A percentile compares a stretch with the other conserved stretches of the same genome.
Evolutionary conservation across 164 flowering plant genomes (phyloP).

Genomic region (Aristolochia fimbriata): DNA sequence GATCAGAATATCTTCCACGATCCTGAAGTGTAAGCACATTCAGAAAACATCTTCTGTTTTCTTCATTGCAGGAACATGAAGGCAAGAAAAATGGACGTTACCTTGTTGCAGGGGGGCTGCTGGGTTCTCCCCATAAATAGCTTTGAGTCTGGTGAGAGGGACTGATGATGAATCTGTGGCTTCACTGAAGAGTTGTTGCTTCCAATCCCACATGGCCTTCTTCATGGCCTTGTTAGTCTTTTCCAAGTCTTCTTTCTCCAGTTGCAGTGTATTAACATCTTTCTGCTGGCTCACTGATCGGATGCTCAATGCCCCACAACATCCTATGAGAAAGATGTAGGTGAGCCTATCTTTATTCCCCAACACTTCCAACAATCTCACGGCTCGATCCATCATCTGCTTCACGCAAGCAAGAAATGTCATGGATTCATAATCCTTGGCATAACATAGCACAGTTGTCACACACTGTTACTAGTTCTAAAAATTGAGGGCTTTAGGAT

Average conservation of each 20-base stretch:
- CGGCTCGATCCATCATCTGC: neutral
- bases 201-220: constrained; percentile 69
- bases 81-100: neutral
- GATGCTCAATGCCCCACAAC: constrained; percentile 28
- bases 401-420: too few relatives aligned
- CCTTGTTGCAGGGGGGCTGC: constrained; percentile 1
- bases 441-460: too few relatives aligned
- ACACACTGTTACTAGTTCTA: too few relatives aligned
- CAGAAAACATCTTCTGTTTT: too few relatives aligned
- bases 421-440: too few relatives aligned
- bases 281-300: constrained; percentile 53
- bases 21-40: too few relatives aligned
- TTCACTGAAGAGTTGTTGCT: constrained; percentile 62
- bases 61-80: neutral
- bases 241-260: constrained; percentile 42
- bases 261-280: constrained; percentile 42
- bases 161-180: constrained; percentile 31
- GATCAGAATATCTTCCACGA: too few relatives aligned
- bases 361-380: neutral
- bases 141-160: constrained; percentile 39
- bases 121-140: constrained; percentile 50
- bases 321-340: constrained; percentile 26
- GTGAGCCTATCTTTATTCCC: constrained; percentile 14
- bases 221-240: constrained; percentile 53
- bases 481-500: too few relatives aligned